Base-by-base conservation (phyloP, 257 asterid species). In the Nicotiana undulata region DNA sequence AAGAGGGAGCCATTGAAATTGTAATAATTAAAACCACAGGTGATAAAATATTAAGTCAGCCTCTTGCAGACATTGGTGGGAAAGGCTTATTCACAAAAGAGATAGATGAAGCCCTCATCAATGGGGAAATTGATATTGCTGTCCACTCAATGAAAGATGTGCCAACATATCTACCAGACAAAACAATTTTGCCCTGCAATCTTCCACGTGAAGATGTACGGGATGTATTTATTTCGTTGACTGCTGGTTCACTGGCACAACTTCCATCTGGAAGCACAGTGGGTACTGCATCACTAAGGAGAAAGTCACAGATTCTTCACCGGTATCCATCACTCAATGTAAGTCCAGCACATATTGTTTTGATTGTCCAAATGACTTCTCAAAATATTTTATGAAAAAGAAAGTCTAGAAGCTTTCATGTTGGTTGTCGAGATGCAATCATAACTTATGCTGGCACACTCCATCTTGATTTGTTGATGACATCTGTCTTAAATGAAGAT, bases 131-230 rank as follows among this genome's bases (percentile, higher is more conserved):
- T 61, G 97, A 95, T 81, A 95, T 93, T 63, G 98, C 98, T 81
- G 98, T 93, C 26, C 99, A 95, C 90, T 93, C 99, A 11, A 93
- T 95, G 99, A 95, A 95, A 87, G 98, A 95, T 83, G 98, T 95
- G 22, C 99, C 97, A 0, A 95, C 98, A 8, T 95, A 95, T 91
- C 91, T 95, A 76, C 99, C 99, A 3, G 89, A 91, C 4, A 87
- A 89, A 75, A 95, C 86, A 13, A 89, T 93, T 61, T 77, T 95
- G 52, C 99, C 98, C 37, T 95, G 99, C 89, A 95, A 95, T 85
- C 97, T 95, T 53, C 97, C 97, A 12, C 90, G 99, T 72, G 99
- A 95, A 87, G 99, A 95, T 81, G 98, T 92, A 26, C 90, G 97
- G 2, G 99, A 95, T 86, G 99, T 98, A 40, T 95, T 95, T 81